Percentiles rank a stretch among this genome's conserved stretches.
Evolutionary conservation across 257 asterid species (phyloP).

Genomic region (Penstemon newberryi): DNA sequence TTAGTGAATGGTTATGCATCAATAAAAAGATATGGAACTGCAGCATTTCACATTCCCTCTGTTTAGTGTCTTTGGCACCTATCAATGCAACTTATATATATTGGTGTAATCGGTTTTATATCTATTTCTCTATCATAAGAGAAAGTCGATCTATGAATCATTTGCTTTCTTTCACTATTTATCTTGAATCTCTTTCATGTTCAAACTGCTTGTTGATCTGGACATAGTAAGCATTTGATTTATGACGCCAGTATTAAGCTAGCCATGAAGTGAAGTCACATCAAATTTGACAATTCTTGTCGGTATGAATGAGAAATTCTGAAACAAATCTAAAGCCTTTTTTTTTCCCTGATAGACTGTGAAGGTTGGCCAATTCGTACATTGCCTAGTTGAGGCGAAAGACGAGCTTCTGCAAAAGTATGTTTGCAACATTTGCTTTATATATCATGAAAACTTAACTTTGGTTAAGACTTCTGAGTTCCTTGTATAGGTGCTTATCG

Average conservation of each 20-base stretch:
- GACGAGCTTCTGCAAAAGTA: slow-evolving; percentile 69
- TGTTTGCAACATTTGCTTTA: slow-evolving; percentile 21
- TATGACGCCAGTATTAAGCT: background rate
- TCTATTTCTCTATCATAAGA: too few species aligned
- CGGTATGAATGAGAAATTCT: slow-evolving; percentile 11
- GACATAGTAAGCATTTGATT: background rate
- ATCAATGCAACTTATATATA: too few species aligned
- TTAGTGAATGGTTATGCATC: too few species aligned
- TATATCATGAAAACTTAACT: slow-evolving; percentile 1
- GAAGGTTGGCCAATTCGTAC: slow-evolving; percentile 73
- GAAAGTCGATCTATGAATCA: background rate
- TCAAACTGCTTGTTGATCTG: background rate
- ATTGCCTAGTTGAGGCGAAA: slow-evolving; percentile 70
- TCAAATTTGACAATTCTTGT: background rate
- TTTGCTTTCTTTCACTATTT: background rate
- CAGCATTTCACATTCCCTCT: too few species aligned
- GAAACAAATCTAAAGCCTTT: background rate
- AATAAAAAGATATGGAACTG: too few species aligned
- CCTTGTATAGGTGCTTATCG: background rate
- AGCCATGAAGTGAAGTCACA: background rate
- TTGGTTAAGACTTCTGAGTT: background rate
- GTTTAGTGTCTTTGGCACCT: too few species aligned
- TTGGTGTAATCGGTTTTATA: too few species aligned
- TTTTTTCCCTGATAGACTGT: slow-evolving; percentile 20
- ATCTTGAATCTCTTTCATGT: slow-evolving; percentile 6